These are phyloP conservation scores for Starmerella apicola DNA, from an alignment of 805 yeast genomes.

Conservation along the genomic window DNA sequence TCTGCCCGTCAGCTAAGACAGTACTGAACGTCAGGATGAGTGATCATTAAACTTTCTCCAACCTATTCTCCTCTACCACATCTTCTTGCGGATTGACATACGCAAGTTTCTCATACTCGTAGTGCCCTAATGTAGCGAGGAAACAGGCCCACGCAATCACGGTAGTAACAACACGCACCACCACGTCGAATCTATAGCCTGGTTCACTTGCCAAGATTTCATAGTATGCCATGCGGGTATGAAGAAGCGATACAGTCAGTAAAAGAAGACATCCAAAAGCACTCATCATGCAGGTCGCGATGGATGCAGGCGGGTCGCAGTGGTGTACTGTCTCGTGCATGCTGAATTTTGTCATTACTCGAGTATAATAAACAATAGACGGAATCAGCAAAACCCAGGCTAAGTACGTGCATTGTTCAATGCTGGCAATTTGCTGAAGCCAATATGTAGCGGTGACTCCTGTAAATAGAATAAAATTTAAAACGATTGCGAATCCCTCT, in stretches of 20 bases:
- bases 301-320: not conserved
- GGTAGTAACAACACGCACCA: not conserved
- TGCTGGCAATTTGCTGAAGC: not conserved
- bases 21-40: no score
- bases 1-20: no score
- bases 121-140: not conserved
- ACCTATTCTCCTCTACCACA: no score
- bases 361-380: not conserved
- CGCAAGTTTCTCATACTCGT: constrained; percentile 5
- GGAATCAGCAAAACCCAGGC: not conserved
- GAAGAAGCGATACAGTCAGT: not conserved
- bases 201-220: not conserved
- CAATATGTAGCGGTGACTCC: not conserved
- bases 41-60: no score
- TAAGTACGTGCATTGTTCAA: not conserved
- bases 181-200: no score
- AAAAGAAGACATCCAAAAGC: not conserved
- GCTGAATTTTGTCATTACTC: not conserved
- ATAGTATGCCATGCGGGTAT: not conserved
- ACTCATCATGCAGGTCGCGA: not conserved
- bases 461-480: not conserved
- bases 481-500: not conserved
- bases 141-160: constrained; percentile 4
- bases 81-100: not conserved
- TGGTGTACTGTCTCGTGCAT: not conserved